These are phyloP conservation scores for Thymus mandschuricus DNA, from an alignment of 257 asterid genomes.

Conservation along the genomic window DNA sequence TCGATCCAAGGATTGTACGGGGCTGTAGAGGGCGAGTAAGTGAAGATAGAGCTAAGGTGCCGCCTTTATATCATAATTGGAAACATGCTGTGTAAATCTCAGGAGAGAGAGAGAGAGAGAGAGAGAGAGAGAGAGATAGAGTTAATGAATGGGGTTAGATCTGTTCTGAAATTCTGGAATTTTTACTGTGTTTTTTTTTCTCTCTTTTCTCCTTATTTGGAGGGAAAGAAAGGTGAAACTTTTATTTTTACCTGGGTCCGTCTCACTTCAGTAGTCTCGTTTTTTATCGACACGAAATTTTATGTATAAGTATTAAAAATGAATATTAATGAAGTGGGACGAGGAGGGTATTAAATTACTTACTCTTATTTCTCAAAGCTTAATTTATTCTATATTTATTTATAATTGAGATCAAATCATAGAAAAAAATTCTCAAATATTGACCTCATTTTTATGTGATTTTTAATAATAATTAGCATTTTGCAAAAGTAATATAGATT, in stretches of 20 bases:
- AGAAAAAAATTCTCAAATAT: no score
- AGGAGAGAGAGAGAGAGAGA: conserved; percentile 7
- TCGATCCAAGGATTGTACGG: conserved; percentile 12
- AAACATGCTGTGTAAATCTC: conserved; percentile 25
- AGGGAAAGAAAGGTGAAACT: conserved; percentile 14
- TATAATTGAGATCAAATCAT: no score
- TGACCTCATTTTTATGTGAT: no score
- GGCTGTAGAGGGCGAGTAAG: conserved; percentile 25
- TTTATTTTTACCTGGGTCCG: not conserved
- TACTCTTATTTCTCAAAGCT: not conserved
- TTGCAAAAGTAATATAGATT: no score
- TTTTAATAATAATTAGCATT: no score
- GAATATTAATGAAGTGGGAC: no score
- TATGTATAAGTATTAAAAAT: no score
- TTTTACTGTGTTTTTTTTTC: conserved; percentile 14
- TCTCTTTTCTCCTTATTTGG: conserved; percentile 17
- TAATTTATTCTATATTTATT: not conserved
- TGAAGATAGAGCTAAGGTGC: conserved; percentile 33
- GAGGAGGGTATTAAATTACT: not conserved
- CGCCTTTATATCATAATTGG: conserved; percentile 24
- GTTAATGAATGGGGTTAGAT: conserved; percentile 30
- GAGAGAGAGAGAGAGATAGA: conserved; percentile 6
- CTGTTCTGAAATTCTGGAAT: conserved; percentile 34
- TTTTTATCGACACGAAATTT: no score
- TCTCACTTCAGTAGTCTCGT: no score